Evolutionary conservation across 176 grass and related monocot genomes (phyloP).

Genomic region (Bonia amplexicaulis): DNA sequence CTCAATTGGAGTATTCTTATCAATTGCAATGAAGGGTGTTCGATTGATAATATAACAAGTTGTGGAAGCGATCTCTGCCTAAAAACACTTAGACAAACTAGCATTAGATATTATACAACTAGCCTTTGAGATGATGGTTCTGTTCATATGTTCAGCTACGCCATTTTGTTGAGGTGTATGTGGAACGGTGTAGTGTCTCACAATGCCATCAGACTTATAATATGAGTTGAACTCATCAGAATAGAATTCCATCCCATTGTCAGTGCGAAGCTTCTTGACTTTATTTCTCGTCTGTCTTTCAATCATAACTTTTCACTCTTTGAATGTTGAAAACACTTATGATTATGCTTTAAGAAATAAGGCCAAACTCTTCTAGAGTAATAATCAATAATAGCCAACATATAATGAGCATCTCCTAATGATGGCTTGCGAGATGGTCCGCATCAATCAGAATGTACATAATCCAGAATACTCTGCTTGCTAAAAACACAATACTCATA

Average conservation of each 20-base stretch:
- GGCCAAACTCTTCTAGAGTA: too few relatives aligned
- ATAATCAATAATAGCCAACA: background rate
- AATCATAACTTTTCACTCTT: too few relatives aligned
- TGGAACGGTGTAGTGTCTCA: background rate
- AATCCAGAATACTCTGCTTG: conserved; percentile 4
- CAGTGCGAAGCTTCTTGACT: background rate
- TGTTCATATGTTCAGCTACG: too few relatives aligned
- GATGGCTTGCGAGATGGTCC: background rate
- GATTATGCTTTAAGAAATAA: too few relatives aligned
- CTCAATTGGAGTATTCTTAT: too few relatives aligned
- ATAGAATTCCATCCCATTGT: background rate
- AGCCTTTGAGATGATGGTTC: background rate
- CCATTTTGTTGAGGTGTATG: background rate
- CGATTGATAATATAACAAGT: background rate
- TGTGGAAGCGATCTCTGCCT: background rate
- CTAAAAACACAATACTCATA: background rate
- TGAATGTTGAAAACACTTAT: too few relatives aligned
- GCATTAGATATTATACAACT: background rate
- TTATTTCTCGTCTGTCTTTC: background rate
- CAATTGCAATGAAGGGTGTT: too few relatives aligned
- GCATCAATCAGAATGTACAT: conserved; percentile 1
- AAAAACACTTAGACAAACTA: background rate
- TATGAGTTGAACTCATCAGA: background rate
- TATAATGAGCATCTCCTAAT: background rate
- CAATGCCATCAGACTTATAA: background rate